Evolutionary conservation across 192 early-diverging fungal species (phyloP).

Genomic region (Endogone sp.): DNA sequence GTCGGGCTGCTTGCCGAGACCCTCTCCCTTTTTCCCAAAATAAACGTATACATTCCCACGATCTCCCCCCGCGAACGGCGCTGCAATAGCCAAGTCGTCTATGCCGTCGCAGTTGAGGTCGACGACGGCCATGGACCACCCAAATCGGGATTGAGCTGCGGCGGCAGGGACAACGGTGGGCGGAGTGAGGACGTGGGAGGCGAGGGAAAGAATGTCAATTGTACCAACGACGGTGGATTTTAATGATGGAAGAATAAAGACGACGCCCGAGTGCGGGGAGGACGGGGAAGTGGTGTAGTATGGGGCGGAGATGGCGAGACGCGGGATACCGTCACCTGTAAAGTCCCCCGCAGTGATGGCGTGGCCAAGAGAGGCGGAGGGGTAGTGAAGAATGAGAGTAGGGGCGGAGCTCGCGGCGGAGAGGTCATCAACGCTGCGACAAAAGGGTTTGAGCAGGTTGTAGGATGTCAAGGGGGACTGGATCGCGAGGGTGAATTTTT

Average conservation of each 20-base stretch:
- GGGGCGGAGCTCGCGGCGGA: constrained; percentile 1
- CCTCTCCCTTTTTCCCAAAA: constrained; percentile 54
- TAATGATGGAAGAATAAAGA: constrained; percentile 46
- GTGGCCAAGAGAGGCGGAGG: constrained; percentile 67
- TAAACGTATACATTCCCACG: constrained; percentile 63
- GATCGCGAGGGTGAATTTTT: constrained; percentile 20
- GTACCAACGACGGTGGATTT: neutral
- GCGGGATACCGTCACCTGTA: constrained; percentile 50
- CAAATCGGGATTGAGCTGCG: constrained; percentile 56
- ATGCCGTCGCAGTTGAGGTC: constrained; percentile 86
- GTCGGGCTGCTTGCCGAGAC: too few species aligned
- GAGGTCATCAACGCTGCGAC: constrained; percentile 2
- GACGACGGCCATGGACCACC: constrained; percentile 68
- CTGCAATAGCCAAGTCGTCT: constrained; percentile 78
- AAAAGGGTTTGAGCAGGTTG: neutral
- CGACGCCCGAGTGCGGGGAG: constrained; percentile 45
- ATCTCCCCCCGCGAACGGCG: constrained; percentile 36
- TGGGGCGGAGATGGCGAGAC: constrained; percentile 65
- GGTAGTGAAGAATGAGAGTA: constrained; percentile 37
- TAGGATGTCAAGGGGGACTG: neutral
- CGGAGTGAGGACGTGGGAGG: constrained; percentile 22
- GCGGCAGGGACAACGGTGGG: constrained; percentile 41
- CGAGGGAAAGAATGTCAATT: too few species aligned
- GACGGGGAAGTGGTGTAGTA: constrained; percentile 31
- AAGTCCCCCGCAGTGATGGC: constrained; percentile 67